Conservation (phyloP, 1,284 basidiomycete species). For the Sphaerobolus stellatus region DNA sequence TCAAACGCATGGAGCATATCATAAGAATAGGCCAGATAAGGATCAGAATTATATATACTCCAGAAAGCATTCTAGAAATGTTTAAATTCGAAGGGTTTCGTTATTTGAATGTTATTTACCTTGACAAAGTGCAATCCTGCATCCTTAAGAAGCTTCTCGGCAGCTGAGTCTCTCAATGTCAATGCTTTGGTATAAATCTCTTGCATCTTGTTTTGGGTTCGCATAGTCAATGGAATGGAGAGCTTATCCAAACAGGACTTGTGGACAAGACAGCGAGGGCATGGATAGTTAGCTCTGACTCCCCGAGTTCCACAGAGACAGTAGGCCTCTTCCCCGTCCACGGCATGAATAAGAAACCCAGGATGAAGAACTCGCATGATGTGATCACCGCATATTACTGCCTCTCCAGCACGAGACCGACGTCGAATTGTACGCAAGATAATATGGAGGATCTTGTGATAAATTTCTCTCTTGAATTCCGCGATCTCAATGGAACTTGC, state of each 20-base stretch:
- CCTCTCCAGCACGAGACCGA: slow-evolving; percentile 24
- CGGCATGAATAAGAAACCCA: slow-evolving; percentile 27
- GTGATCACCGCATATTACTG: slow-evolving; percentile 23
- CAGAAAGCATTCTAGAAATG: not conserved
- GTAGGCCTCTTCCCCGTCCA: slow-evolving; percentile 31
- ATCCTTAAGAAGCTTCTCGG: not conserved
- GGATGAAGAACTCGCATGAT: slow-evolving; percentile 24
- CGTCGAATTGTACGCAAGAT: slow-evolving; percentile 21
- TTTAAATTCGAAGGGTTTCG: not conserved
- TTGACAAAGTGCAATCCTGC: not conserved
- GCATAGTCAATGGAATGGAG: not conserved
- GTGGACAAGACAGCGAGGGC: slow-evolving; percentile 26
- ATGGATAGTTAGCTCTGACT: slow-evolving; percentile 26
- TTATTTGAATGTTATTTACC: not conserved
- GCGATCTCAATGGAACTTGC: slow-evolving; percentile 19
- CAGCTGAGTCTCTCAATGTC: not conserved
- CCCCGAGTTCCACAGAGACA: slow-evolving; percentile 25
- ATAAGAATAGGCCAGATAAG: not conserved
- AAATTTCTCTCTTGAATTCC: slow-evolving; percentile 27
- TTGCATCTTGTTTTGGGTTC: not conserved
- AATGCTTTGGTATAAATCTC: not conserved
- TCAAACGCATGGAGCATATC: not conserved
- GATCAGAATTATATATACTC: not conserved
- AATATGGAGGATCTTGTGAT: slow-evolving; percentile 23
- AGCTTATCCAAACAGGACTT: slow-evolving; percentile 20